A percentile compares a stretch with the other conserved stretches of the same genome.
Conservation (phyloP, 257 asterid species). For the Solanum paucissectum region DNA sequence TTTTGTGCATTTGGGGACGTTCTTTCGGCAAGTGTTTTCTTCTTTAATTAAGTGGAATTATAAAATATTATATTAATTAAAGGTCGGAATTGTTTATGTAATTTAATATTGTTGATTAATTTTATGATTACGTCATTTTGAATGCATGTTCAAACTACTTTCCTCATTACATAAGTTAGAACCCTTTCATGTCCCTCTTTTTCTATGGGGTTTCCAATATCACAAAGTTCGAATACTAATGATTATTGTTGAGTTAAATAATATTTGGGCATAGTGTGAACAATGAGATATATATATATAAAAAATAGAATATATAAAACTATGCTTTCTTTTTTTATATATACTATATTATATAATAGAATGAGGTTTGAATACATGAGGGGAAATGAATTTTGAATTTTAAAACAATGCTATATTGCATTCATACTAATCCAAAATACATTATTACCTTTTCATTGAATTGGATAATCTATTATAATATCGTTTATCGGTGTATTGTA, state of each 20-base stretch:
- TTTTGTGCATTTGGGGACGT: constrained; percentile 1
- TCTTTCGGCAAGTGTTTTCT: constrained; percentile 20
- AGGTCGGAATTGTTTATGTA: not conserved
- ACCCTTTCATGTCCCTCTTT: not conserved
- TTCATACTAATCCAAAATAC: not conserved
- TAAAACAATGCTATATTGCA: not conserved
- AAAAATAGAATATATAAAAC: not conserved
- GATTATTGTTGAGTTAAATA: not conserved
- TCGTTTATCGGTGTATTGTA: not conserved
- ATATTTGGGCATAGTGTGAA: not conserved
- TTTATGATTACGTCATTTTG: not conserved
- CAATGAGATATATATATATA: not conserved
- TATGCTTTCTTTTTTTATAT: not conserved
- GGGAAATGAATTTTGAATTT: not conserved
- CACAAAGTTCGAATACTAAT: not conserved
- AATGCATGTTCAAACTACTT: constrained; percentile 16
- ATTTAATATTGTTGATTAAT: not conserved
- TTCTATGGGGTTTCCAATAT: not conserved
- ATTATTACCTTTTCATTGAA: not conserved
- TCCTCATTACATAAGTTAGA: not conserved
- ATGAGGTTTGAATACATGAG: not conserved
- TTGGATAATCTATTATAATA: not conserved
- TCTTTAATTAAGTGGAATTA: not conserved
- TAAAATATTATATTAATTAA: not conserved
- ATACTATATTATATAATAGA: not conserved